These are phyloP conservation scores for Talaromyces albobiverticillius DNA, from an alignment of 2,329 filamentous ascomycete genomes.

Conservation along the genomic window DNA sequence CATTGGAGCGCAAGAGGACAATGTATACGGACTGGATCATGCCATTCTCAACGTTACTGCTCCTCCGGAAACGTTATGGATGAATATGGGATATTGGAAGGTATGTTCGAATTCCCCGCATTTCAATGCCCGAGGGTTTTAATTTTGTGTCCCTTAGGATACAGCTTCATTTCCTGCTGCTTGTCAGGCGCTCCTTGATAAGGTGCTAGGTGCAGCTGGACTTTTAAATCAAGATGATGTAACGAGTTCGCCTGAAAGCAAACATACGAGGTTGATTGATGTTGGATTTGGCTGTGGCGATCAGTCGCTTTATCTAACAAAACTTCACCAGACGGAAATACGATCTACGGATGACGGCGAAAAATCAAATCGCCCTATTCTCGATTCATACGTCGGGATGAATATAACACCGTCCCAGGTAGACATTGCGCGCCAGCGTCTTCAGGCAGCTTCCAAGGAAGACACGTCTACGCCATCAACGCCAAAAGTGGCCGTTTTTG, in stretches of 20 bases:
- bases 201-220: conserved; percentile 46
- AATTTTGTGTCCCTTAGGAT: conserved; percentile 21
- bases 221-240: conserved; percentile 28
- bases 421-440: conserved; percentile 26
- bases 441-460: conserved; percentile 3
- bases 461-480: not conserved
- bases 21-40: conserved; percentile 54
- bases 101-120: conserved; percentile 21
- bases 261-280: conserved; percentile 38
- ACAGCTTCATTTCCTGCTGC: conserved; percentile 44
- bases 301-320: conserved; percentile 50
- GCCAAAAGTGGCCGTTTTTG: conserved; percentile 37
- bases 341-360: conserved; percentile 5
- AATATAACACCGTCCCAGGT: conserved; percentile 51
- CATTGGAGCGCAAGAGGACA: conserved; percentile 5
- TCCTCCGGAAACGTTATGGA: conserved; percentile 56
- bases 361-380: conserved; percentile 17
- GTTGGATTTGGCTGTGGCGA: conserved; percentile 61
- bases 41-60: conserved; percentile 54
- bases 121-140: not conserved
- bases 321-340: conserved; percentile 16
- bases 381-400: conserved; percentile 53
- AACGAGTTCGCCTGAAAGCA: conserved; percentile 9
- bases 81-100: conserved; percentile 63
- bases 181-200: conserved; percentile 48